Percentiles rank a stretch among this genome's conserved stretches.
phyloP scores from a whole-genome alignment of 1,139 yeast species.

The Suhomyces coccinellae region DNA sequence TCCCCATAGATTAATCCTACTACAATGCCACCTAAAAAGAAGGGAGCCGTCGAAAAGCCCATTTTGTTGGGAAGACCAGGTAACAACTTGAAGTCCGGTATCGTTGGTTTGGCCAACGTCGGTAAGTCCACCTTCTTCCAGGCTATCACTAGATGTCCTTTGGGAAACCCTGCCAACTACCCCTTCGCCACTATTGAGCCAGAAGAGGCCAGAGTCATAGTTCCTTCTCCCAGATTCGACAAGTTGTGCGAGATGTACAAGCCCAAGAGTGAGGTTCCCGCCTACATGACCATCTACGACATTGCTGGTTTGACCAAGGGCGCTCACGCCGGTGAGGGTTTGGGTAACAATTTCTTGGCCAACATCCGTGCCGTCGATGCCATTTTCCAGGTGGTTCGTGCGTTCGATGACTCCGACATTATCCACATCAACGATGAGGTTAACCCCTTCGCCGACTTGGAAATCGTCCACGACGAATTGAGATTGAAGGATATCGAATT shows the following conservation, averaged over 20 bases:
- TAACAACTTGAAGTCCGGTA: conserved; percentile 93
- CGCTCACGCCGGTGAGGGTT: conserved; percentile 96
- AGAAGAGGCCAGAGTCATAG: conserved; percentile 96
- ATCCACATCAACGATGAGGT: conserved; percentile 98
- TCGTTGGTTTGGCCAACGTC: conserved; percentile 94
- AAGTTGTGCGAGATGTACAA: conserved; percentile 68
- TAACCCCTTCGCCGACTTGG: conserved; percentile 92
- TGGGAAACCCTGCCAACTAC: conserved; percentile 98
- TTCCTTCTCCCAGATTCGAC: conserved; percentile 90
- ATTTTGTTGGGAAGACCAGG: conserved; percentile 97
- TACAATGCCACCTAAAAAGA: conserved; percentile 92
- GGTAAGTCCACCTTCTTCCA: conserved; percentile 94
- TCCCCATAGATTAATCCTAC: not conserved
- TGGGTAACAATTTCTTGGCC: conserved; percentile 96
- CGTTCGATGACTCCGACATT: conserved; percentile 97
- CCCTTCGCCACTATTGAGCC: conserved; percentile 99
- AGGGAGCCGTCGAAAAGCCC: conserved; percentile 79
- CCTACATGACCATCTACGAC: conserved; percentile 90
- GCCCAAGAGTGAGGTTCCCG: conserved; percentile 88
- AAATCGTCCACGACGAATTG: conserved; percentile 87
- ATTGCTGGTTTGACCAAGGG: conserved; percentile 98
- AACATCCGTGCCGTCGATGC: conserved; percentile 98
- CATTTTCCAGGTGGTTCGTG: conserved; percentile 95
- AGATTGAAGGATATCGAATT: conserved; percentile 97
- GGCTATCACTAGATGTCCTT: conserved; percentile 84